Percentiles rank a stretch among this genome's conserved stretches.
These are phyloP conservation scores for Ophiostoma perfectum DNA, from an alignment of 2,329 filamentous ascomycete species.

Conservation along the genomic window DNA sequence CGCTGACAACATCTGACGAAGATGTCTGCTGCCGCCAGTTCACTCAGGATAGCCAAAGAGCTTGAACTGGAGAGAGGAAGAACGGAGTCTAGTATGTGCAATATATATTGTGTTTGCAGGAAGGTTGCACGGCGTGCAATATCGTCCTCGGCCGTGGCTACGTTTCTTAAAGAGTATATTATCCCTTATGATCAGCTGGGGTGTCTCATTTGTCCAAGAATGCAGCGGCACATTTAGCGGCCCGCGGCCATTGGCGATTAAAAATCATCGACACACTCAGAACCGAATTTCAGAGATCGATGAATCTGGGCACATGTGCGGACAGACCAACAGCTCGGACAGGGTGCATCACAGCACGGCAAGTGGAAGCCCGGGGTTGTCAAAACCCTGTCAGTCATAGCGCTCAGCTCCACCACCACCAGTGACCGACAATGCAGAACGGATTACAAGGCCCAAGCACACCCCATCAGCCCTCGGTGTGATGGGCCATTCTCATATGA, in stretches of 20 bases:
- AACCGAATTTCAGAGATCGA: too few relatives aligned
- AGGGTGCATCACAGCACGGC: background rate
- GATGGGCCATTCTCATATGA: background rate
- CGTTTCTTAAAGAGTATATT: background rate
- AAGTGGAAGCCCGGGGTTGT: background rate
- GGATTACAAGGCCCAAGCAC: too few relatives aligned
- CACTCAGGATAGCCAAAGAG: too few relatives aligned
- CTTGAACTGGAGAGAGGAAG: too few relatives aligned
- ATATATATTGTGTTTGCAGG: background rate
- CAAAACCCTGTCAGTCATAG: background rate
- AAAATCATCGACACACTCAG: too few relatives aligned
- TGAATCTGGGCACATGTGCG: too few relatives aligned
- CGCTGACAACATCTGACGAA: too few relatives aligned
- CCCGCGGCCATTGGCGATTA: too few relatives aligned
- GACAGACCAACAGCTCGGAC: background rate
- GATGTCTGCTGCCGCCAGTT: too few relatives aligned
- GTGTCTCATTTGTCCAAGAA: background rate
- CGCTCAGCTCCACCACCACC: background rate
- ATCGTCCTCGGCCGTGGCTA: background rate
- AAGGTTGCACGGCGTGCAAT: background rate
- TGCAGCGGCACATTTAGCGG: background rate
- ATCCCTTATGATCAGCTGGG: background rate
- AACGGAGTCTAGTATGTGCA: background rate
- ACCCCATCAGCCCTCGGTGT: background rate
- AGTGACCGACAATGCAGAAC: background rate